Evolutionary conservation across 2,329 filamentous ascomycete genomes (phyloP).

Genomic region (Coniochaeta ligniaria): DNA sequence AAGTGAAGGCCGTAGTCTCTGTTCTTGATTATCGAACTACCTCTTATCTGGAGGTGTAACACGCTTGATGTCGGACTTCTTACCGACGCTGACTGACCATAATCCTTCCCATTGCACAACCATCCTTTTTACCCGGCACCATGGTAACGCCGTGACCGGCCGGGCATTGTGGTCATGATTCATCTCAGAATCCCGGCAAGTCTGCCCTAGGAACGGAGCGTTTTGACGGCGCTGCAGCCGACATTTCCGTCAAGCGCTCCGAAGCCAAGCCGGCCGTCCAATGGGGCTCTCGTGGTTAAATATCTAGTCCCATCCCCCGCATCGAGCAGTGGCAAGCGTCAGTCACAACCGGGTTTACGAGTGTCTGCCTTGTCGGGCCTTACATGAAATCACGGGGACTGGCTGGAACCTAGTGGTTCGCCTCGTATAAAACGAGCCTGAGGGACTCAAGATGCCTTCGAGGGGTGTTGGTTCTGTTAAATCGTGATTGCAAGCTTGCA

Average conservation of each 20-base stretch:
- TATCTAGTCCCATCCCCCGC: not conserved
- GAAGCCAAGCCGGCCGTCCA: constrained; percentile 2
- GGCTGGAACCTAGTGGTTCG: not conserved
- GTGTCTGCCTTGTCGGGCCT: not conserved
- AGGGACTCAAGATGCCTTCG: not conserved
- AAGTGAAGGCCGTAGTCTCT: too few species aligned
- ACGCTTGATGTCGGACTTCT: not conserved
- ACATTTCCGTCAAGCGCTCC: not conserved
- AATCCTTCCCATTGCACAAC: not conserved
- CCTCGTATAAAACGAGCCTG: not conserved
- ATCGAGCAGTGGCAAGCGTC: not conserved
- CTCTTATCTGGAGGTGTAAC: not conserved
- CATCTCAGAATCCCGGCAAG: not conserved
- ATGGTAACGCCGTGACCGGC: not conserved
- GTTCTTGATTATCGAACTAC: not conserved
- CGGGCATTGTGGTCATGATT: not conserved
- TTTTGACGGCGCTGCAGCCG: not conserved
- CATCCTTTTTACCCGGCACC: not conserved
- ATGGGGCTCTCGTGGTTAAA: constrained; percentile 2
- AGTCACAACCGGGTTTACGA: not conserved
- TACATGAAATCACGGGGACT: not conserved
- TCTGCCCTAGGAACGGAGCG: not conserved
- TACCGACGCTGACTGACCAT: not conserved
- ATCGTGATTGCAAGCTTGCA: not conserved
- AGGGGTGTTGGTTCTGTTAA: not conserved